phyloP scores from a whole-genome alignment of 306 rosid genomes.

The Mimosa pudica region DNA sequence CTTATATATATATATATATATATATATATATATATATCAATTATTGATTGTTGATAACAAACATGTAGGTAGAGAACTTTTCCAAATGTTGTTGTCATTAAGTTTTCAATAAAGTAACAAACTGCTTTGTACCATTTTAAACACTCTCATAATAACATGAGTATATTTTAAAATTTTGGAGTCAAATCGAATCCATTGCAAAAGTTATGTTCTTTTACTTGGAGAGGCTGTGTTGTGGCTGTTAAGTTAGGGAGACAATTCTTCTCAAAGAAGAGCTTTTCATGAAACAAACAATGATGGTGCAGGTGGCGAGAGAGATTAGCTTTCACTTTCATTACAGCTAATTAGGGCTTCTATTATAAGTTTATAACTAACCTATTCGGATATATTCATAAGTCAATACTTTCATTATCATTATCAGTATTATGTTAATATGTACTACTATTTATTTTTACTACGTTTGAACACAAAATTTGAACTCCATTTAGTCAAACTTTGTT shows the following conservation, averaged over 20 bases:
- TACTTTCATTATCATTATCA: not conserved
- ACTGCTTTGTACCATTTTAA: not conserved
- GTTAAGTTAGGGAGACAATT: conserved; percentile 31
- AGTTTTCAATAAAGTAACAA: not conserved
- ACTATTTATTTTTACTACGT: not conserved
- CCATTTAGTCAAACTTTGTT: not conserved
- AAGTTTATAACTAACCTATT: conserved; percentile 9
- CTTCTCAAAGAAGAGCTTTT: conserved; percentile 3
- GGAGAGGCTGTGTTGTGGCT: not conserved
- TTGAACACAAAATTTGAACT: not conserved
- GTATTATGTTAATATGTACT: not conserved
- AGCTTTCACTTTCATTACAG: conserved; percentile 43
- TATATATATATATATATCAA: not conserved
- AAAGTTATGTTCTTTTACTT: not conserved
- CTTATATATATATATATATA: not conserved
- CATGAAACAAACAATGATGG: conserved; percentile 12
- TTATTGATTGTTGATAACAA: not conserved
- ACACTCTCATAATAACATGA: not conserved
- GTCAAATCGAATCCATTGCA: not conserved
- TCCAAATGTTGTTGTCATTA: not conserved
- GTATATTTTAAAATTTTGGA: no score
- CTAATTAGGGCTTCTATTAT: conserved; percentile 22
- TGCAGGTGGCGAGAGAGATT: conserved; percentile 22
- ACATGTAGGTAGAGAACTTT: not conserved
- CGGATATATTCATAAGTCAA: conserved; percentile 9